phyloP scores from a whole-genome alignment of 2,329 filamentous ascomycete genomes.

The Arthrocladium fulminans region DNA sequence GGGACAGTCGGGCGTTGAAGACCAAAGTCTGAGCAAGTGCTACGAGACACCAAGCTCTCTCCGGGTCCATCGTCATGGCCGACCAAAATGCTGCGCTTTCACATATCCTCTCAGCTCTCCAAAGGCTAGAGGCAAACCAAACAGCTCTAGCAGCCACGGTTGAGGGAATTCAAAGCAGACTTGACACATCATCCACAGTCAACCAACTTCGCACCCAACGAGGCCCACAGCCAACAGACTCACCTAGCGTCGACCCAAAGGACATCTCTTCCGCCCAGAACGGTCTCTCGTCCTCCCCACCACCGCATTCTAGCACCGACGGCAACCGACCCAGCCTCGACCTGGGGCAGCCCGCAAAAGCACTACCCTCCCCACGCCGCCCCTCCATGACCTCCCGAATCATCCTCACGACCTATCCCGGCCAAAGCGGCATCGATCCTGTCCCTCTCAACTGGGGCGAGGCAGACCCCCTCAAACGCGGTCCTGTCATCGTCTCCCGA shows the following conservation, averaged over 20 bases:
- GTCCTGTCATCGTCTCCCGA: slow-evolving; percentile 80
- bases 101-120: slow-evolving; percentile 49
- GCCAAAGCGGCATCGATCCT: slow-evolving; percentile 90
- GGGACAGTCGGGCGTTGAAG: too few relatives aligned
- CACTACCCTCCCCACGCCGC: slow-evolving; percentile 15
- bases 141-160: slow-evolving; percentile 47
- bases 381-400: slow-evolving; percentile 46
- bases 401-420: slow-evolving; percentile 76
- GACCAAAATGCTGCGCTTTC: slow-evolving; percentile 15
- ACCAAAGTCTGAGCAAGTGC: too few relatives aligned
- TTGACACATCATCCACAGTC: slow-evolving; percentile 52
- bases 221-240: slow-evolving; percentile 10
- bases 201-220: slow-evolving; percentile 34
- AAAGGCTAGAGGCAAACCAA: slow-evolving; percentile 49
- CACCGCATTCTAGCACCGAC: neutral
- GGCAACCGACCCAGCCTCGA: slow-evolving; percentile 8
- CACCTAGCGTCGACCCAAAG: slow-evolving; percentile 21
- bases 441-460: slow-evolving; percentile 81
- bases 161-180: slow-evolving; percentile 52
- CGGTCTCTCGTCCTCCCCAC: slow-evolving; percentile 10
- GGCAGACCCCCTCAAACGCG: slow-evolving; percentile 62
- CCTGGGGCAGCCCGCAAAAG: slow-evolving; percentile 8
- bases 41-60: too few relatives aligned
- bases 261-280: slow-evolving; percentile 15
- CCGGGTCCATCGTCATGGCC: neutral